Evolutionary conservation across 108 stramenopile species (phyloP).

Genomic region (Conticribra guillardii): DNA sequence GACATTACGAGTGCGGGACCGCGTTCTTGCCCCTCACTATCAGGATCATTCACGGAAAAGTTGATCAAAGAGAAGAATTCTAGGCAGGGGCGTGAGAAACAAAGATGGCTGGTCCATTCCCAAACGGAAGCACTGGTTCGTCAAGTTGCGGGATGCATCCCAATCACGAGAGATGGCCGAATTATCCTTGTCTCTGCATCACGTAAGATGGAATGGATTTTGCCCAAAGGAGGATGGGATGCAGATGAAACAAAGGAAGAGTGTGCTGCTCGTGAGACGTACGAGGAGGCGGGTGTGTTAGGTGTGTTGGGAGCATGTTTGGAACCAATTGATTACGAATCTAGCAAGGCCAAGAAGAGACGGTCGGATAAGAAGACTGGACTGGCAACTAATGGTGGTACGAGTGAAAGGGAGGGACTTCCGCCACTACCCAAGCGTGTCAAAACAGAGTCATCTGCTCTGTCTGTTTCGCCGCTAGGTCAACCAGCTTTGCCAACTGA

Average conservation of each 20-base stretch:
- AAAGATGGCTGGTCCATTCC: slow-evolving; percentile 69
- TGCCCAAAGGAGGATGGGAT: slow-evolving; percentile 97
- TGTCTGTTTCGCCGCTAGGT: slow-evolving; percentile 8
- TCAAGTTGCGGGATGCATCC: slow-evolving; percentile 78
- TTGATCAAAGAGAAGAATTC: slow-evolving; percentile 57
- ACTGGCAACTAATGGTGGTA: background rate
- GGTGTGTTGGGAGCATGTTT: slow-evolving; percentile 73
- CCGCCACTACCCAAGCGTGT: slow-evolving; percentile 27
- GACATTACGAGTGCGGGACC: background rate
- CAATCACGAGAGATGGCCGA: slow-evolving; percentile 71
- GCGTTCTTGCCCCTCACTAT: background rate
- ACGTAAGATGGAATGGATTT: slow-evolving; percentile 89
- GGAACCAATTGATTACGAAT: slow-evolving; percentile 79
- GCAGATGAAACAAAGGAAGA: slow-evolving; percentile 87
- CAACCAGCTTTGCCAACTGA: background rate
- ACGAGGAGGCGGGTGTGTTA: slow-evolving; percentile 89
- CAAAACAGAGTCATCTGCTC: slow-evolving; percentile 1
- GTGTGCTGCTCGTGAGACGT: slow-evolving; percentile 88
- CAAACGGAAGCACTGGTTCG: slow-evolving; percentile 50
- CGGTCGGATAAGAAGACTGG: slow-evolving; percentile 36
- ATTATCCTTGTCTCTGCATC: slow-evolving; percentile 80
- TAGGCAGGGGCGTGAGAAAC: slow-evolving; percentile 71
- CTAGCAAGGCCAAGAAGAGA: slow-evolving; percentile 79
- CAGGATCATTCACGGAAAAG: slow-evolving; percentile 55
- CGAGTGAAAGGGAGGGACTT: background rate